Percentiles rank a stretch among this genome's conserved stretches.
phyloP scores from a whole-genome alignment of 2,329 filamentous ascomycete genomes.

The Trichoderma sp. region DNA sequence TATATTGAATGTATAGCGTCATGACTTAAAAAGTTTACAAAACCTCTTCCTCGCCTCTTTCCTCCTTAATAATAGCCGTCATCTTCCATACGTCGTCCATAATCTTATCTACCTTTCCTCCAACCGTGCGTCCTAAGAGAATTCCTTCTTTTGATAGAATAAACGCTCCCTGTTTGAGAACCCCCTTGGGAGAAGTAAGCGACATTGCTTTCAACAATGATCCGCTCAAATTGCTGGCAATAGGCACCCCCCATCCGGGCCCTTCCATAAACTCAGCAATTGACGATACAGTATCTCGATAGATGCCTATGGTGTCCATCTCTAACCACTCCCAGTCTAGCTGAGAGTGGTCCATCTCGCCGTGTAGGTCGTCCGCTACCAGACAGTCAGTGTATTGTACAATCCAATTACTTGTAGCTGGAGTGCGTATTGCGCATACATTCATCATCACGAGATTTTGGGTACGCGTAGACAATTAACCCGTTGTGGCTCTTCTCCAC shows the following conservation, averaged over 20 bases:
- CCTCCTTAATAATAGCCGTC: fast-evolving
- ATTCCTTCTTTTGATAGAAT: neutral
- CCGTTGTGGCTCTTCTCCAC: neutral
- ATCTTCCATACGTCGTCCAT: neutral
- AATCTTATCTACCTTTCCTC: neutral
- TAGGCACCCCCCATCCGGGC: neutral
- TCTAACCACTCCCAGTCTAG: neutral
- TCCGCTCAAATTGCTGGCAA: neutral
- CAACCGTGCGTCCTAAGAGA: neutral
- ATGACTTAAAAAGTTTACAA: neutral
- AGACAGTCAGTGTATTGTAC: neutral
- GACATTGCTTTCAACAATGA: neutral
- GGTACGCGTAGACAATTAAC: neutral
- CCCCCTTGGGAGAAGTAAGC: neutral
- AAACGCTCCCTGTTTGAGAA: neutral
- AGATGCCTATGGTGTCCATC: neutral
- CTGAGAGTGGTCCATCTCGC: neutral
- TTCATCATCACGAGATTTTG: neutral
- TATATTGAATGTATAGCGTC: neutral
- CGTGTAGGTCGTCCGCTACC: neutral
- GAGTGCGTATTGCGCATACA: neutral
- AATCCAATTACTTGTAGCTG: neutral
- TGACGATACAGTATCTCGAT: neutral
- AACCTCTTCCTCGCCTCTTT: neutral
- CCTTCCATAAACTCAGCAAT: neutral